Conservation (phyloP, 345 rosid genomes). For the Salix exigua region DNA sequence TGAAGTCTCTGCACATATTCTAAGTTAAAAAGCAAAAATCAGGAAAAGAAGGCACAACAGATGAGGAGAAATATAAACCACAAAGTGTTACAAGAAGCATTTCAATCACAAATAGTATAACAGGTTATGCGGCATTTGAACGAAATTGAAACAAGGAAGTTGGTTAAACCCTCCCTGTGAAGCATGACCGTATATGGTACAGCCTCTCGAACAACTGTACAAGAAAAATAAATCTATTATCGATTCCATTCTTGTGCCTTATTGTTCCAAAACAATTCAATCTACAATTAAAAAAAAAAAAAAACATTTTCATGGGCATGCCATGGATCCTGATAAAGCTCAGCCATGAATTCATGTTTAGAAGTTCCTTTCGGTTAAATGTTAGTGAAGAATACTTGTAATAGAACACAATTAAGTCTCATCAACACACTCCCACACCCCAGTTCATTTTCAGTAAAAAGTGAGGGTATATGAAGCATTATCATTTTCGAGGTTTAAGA, state of each 20-base stretch:
- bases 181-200: neutral
- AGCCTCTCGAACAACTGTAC: neutral
- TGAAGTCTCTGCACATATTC: neutral
- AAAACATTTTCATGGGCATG: neutral
- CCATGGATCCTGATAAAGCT: neutral
- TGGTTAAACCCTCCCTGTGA: neutral
- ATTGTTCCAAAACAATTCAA: neutral
- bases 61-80: neutral
- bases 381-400: neutral
- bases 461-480: neutral
- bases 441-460: neutral
- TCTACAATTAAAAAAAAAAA: neutral
- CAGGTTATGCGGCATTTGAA: neutral
- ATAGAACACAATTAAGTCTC: neutral
- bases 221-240: neutral
- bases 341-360: neutral
- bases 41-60: neutral
- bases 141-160: neutral
- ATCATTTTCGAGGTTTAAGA: neutral
- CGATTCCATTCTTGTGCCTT: neutral
- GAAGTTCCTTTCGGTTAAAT: neutral
- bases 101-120: neutral
- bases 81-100: neutral
- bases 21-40: neutral
- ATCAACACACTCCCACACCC: too few species aligned